A percentile compares a stretch with the other conserved stretches of the same genome.
Conservation (phyloP, 2,329 filamentous ascomycete genomes). For the Coniella lustricola region DNA sequence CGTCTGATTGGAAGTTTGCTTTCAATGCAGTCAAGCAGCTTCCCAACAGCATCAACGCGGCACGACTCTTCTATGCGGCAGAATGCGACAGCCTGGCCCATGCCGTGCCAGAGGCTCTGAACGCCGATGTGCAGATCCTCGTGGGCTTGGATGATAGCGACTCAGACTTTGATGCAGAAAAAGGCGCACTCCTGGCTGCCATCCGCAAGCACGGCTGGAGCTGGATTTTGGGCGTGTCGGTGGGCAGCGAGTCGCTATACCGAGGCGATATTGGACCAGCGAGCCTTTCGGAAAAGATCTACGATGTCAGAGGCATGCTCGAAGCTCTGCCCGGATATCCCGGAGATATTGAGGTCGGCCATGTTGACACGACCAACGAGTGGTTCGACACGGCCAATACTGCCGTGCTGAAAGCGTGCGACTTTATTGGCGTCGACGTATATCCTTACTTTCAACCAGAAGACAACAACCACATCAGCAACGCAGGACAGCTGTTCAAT, state of each 20-base stretch:
- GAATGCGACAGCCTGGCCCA: slow-evolving; percentile 5
- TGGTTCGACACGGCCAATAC: slow-evolving; percentile 68
- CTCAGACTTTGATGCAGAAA: slow-evolving; percentile 60
- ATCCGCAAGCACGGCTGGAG: slow-evolving; percentile 60
- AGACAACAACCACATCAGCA: slow-evolving; percentile 56
- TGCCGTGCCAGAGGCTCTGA: slow-evolving; percentile 77
- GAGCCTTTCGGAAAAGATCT: slow-evolving; percentile 60
- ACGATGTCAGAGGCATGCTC: slow-evolving; percentile 57
- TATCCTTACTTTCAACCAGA: slow-evolving; percentile 79
- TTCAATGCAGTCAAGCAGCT: background rate
- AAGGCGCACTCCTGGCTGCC: slow-evolving; percentile 63
- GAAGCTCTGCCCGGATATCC: slow-evolving; percentile 44
- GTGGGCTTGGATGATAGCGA: slow-evolving; percentile 75
- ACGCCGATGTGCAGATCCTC: slow-evolving; percentile 68
- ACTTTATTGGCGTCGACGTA: slow-evolving; percentile 78
- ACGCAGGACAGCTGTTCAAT: slow-evolving; percentile 62
- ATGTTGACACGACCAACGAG: slow-evolving; percentile 84
- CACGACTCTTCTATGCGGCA: slow-evolving; percentile 2
- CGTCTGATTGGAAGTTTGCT: background rate
- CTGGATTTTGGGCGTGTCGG: slow-evolving; percentile 75
- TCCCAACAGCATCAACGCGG: slow-evolving; percentile 7
- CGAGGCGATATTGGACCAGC: slow-evolving; percentile 57
- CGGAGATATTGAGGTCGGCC: slow-evolving; percentile 54
- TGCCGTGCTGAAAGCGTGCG: slow-evolving; percentile 59
- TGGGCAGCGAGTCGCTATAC: slow-evolving; percentile 83